phyloP scores from a whole-genome alignment of 345 rosid genomes.

The Brassica incana region DNA sequence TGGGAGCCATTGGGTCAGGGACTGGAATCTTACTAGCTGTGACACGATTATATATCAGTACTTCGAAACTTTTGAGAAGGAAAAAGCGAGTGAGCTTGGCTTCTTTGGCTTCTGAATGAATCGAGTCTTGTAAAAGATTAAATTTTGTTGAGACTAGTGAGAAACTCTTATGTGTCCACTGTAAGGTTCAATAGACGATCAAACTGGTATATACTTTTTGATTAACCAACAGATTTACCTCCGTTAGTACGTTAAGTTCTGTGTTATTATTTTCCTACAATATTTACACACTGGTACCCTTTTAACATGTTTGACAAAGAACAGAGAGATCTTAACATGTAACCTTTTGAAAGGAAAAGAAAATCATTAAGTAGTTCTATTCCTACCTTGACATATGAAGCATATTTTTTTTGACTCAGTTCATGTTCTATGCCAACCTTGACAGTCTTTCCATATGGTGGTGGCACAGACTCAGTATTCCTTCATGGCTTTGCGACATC shows the following conservation, averaged over 20 bases:
- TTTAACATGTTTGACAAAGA: not conserved
- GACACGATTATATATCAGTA: slow-evolving; percentile 65
- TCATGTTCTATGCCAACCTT: no score
- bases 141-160: slow-evolving; percentile 26
- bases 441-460: no score
- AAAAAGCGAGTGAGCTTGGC: slow-evolving; percentile 76
- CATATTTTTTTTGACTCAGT: no score
- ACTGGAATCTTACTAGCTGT: slow-evolving; percentile 77
- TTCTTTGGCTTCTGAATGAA: slow-evolving; percentile 60
- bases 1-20: slow-evolving; percentile 82
- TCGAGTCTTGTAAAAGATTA: not conserved
- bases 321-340: not conserved
- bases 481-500: no score
- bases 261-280: not conserved
- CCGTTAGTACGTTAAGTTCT: not conserved
- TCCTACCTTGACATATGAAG: no score
- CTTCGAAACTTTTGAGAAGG: slow-evolving; percentile 74
- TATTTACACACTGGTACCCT: not conserved
- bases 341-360: not conserved
- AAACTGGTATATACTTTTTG: slow-evolving; percentile 12
- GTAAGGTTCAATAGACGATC: not conserved
- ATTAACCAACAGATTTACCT: slow-evolving; percentile 11
- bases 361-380: not conserved
- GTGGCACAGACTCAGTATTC: no score
- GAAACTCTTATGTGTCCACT: not conserved